phyloP scores from a whole-genome alignment of 2,329 filamentous ascomycete species.

The Pyrenochaeta sp. region DNA sequence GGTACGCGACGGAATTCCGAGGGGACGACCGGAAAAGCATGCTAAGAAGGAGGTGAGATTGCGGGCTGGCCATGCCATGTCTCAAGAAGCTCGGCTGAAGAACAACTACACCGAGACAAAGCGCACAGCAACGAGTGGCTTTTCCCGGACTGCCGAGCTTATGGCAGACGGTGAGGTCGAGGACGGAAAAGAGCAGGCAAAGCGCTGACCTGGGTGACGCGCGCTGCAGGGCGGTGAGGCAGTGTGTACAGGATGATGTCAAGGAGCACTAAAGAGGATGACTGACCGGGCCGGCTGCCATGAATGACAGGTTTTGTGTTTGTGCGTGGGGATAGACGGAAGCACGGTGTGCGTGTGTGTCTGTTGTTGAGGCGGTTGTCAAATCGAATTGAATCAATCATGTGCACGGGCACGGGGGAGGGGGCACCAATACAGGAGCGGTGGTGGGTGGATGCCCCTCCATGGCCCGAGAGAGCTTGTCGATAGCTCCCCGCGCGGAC shows the following conservation, averaged over 20 bases:
- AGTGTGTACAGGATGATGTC: background rate
- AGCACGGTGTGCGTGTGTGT: background rate
- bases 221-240: conserved; percentile 5
- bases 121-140: conserved; percentile 20
- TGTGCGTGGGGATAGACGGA: background rate
- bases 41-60: conserved; percentile 7
- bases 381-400: conserved; percentile 22
- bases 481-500: conserved; percentile 22
- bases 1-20: conserved; percentile 12
- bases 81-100: conserved; percentile 22
- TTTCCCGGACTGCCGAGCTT: conserved; percentile 35
- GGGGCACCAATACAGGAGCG: too few relatives aligned
- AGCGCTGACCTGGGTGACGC: conserved; percentile 5
- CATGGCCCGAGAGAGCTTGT: background rate
- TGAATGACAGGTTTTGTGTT: too few relatives aligned
- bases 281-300: background rate
- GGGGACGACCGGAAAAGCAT: conserved; percentile 16
- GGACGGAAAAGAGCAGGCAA: conserved; percentile 28
- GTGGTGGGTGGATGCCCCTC: conserved; percentile 19
- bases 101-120: conserved; percentile 38
- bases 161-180: conserved; percentile 6
- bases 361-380: conserved; percentile 11
- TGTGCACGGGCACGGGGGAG: conserved; percentile 16
- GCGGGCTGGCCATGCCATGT: conserved; percentile 6
- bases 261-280: background rate